A percentile compares a stretch with the other conserved stretches of the same genome.
Conservation (phyloP, 108 stramenopile genomes). For the Cyclotella atomus region DNA sequence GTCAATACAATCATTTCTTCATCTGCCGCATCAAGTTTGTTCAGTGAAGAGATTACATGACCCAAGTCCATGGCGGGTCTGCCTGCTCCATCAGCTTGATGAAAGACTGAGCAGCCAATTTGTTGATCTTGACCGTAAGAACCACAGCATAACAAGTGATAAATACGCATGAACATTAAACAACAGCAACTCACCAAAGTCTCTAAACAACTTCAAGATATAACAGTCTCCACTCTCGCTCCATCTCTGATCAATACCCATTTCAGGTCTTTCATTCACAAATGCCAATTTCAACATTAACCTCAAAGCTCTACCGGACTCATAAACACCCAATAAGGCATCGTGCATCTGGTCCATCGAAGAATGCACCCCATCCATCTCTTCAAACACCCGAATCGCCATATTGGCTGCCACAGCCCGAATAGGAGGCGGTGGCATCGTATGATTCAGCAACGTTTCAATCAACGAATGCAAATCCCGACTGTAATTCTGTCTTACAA, state of each 20-base stretch:
- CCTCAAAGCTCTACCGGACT: conserved; percentile 84
- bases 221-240: conserved; percentile 91
- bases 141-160: background rate
- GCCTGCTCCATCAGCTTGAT: conserved; percentile 89
- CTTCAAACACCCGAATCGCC: conserved; percentile 66
- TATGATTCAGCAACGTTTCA: conserved; percentile 66
- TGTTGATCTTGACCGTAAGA: too few species aligned
- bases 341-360: conserved; percentile 57
- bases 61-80: conserved; percentile 93
- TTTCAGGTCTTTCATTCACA: conserved; percentile 94
- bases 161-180: background rate
- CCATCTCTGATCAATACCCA: conserved; percentile 85
- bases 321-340: conserved; percentile 82
- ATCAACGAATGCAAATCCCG: conserved; percentile 71
- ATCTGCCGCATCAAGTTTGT: conserved; percentile 91
- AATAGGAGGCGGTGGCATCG: conserved; percentile 59
- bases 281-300: conserved; percentile 89
- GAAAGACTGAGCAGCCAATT: conserved; percentile 79
- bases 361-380: conserved; percentile 61
- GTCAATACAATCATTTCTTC: conserved; percentile 87
- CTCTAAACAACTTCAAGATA: conserved; percentile 90
- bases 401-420: conserved; percentile 57
- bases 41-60: conserved; percentile 86
- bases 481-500: conserved; percentile 81
- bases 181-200: conserved; percentile 75